Percentiles rank a stretch among this genome's conserved stretches.
These are phyloP conservation scores for Cladosporium halotolerans DNA, from an alignment of 2,329 filamentous ascomycete genomes.

Conservation along the genomic window DNA sequence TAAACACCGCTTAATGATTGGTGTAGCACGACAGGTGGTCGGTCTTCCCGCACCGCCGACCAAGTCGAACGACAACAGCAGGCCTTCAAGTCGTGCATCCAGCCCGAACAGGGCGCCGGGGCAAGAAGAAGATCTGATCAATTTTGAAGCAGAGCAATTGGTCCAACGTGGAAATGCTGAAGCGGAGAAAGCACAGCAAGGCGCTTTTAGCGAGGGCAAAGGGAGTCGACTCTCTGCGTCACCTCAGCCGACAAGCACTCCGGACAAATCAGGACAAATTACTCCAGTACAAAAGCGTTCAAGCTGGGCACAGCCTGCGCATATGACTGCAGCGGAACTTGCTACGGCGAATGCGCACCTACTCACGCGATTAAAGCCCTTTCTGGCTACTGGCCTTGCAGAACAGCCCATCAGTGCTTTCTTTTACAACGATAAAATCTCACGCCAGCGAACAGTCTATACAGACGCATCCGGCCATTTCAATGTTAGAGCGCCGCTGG, in stretches of 20 bases:
- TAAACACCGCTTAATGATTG: conserved; percentile 79
- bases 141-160: conserved; percentile 70
- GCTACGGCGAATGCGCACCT: conserved; percentile 76
- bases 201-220: conserved; percentile 63
- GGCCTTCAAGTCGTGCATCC: conserved; percentile 36
- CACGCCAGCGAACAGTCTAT: conserved; percentile 73
- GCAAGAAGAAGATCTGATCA: conserved; percentile 60
- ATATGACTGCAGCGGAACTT: conserved; percentile 71
- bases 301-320: conserved; percentile 47
- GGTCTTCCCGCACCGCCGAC: conserved; percentile 65
- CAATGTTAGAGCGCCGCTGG: conserved; percentile 66
- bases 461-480: conserved; percentile 93
- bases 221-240: not conserved
- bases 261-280: conserved; percentile 21
- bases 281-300: conserved; percentile 41
- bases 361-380: conserved; percentile 80
- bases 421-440: conserved; percentile 82
- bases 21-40: conserved; percentile 78
- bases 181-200: conserved; percentile 60
- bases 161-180: conserved; percentile 65
- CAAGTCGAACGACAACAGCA: conserved; percentile 34
- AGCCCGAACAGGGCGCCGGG: conserved; percentile 41
- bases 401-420: conserved; percentile 80
- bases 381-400: conserved; percentile 76
- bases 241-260: conserved; percentile 16